Evolutionary conservation across 1,139 yeast genomes (phyloP).

Genomic region (Debaryomyces subglobosus): DNA sequence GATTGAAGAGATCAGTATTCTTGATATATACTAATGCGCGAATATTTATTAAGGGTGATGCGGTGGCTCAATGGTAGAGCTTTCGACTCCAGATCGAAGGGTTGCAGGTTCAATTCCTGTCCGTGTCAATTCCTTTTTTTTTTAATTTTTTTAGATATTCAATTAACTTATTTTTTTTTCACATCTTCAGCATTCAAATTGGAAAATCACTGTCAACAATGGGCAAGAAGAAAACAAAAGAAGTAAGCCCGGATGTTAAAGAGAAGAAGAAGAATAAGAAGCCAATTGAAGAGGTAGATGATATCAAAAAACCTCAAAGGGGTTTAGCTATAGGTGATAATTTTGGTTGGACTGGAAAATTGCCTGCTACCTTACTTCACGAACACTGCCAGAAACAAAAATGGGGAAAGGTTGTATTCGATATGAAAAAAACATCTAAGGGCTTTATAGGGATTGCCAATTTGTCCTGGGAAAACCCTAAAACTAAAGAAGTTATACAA

Average conservation of each 20-base stretch:
- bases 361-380: conserved; percentile 83
- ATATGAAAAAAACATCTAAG: conserved; percentile 56
- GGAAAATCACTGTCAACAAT: conserved; percentile 5
- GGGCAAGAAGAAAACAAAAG: conserved; percentile 15
- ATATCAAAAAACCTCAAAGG: conserved; percentile 38
- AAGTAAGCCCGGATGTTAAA: conserved; percentile 11
- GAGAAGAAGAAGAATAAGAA: conserved; percentile 13
- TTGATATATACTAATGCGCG: no score
- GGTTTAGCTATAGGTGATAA: conserved; percentile 51
- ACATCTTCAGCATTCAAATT: not conserved
- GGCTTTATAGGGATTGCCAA: conserved; percentile 66
- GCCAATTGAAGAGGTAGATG: conserved; percentile 14
- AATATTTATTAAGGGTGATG: conserved; percentile 47
- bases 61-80: conserved; percentile 96
- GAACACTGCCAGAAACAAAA: conserved; percentile 88
- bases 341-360: conserved; percentile 88
- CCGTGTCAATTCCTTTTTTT: conserved; percentile 53
- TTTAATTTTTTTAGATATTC: not conserved
- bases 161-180: not conserved
- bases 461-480: conserved; percentile 76
- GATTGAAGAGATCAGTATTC: no score
- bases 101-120: conserved; percentile 81
- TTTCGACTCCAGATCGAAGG: conserved; percentile 84
- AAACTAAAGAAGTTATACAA: conserved; percentile 66
- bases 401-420: conserved; percentile 86